Percentiles rank a stretch among this genome's conserved stretches.
phyloP scores from a whole-genome alignment of 108 stramenopile genomes.

The Poteriospumella lacustris region DNA sequence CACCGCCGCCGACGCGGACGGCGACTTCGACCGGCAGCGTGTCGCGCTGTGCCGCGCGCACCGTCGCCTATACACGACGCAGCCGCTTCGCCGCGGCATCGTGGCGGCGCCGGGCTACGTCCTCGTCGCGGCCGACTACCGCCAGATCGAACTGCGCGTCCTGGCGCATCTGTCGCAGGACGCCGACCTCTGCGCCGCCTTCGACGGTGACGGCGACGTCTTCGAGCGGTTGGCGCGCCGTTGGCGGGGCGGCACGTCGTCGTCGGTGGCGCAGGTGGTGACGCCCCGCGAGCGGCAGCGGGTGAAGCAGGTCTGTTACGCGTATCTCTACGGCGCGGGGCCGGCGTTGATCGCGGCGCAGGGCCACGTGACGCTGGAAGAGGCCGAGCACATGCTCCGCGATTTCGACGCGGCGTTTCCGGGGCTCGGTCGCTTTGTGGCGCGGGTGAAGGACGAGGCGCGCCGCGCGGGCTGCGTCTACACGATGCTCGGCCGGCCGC shows the following conservation, averaged over 20 bases:
- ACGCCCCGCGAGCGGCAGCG: conserved; percentile 37
- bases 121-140: conserved; percentile 48
- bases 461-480: conserved; percentile 3
- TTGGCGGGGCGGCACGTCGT: conserved; percentile 16
- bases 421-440: conserved; percentile 31
- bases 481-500: conserved; percentile 17
- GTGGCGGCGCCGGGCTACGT: conserved; percentile 20
- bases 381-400: conserved; percentile 35
- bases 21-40: not conserved
- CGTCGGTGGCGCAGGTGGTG: not conserved
- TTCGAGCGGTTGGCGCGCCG: conserved; percentile 34
- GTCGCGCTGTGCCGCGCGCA: not conserved
- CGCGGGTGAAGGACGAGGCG: conserved; percentile 33
- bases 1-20: not conserved
- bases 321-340: conserved; percentile 47
- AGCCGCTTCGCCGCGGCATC: not conserved
- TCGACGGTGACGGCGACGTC: conserved; percentile 38
- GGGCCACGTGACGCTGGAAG: conserved; percentile 32
- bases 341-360: conserved; percentile 35
- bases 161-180: conserved; percentile 50
- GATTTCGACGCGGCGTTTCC: conserved; percentile 39
- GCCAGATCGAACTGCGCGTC: conserved; percentile 47
- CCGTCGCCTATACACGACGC: not conserved
- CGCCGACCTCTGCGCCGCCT: conserved; percentile 31
- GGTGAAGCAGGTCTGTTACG: conserved; percentile 45